A percentile compares a stretch with the other conserved stretches of the same genome.
phyloP scores from a whole-genome alignment of 768 basidiomycete genomes.

The Termitomyces sp. region DNA sequence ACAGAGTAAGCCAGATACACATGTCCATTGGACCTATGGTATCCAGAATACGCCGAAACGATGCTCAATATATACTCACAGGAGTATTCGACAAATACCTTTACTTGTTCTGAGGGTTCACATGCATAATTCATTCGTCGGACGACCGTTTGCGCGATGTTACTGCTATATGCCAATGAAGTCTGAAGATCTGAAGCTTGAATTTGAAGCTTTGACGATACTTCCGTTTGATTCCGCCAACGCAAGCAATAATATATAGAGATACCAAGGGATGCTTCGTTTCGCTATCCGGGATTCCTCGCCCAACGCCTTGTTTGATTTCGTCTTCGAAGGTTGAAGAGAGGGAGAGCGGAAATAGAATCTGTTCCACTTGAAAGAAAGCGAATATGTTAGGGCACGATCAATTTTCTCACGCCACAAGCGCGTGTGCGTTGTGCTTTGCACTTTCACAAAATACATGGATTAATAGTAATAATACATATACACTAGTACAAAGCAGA shows the following conservation, averaged over 20 bases:
- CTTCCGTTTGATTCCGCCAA: too few species aligned
- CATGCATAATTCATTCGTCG: not conserved
- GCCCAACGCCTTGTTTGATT: too few species aligned
- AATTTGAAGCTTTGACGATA: too few species aligned
- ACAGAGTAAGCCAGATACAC: too few species aligned
- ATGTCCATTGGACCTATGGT: not conserved
- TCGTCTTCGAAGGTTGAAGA: not conserved
- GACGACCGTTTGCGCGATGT: not conserved
- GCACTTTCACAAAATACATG: too few species aligned
- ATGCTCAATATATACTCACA: not conserved
- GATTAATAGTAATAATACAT: not conserved
- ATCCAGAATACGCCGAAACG: not conserved
- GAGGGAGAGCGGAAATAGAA: not conserved
- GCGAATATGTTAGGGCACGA: too few species aligned
- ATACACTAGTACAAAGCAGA: not conserved
- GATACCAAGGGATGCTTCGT: not conserved
- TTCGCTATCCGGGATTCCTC: not conserved
- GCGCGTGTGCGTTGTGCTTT: not conserved
- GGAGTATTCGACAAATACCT: not conserved
- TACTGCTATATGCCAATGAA: not conserved
- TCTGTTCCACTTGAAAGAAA: too few species aligned
- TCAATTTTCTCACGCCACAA: not conserved
- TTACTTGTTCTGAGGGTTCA: not conserved
- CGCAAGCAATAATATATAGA: too few species aligned
- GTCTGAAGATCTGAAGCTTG: not conserved